phyloP scores from a whole-genome alignment of 2,329 filamentous ascomycete genomes.

The Aureobasidium vineae region DNA sequence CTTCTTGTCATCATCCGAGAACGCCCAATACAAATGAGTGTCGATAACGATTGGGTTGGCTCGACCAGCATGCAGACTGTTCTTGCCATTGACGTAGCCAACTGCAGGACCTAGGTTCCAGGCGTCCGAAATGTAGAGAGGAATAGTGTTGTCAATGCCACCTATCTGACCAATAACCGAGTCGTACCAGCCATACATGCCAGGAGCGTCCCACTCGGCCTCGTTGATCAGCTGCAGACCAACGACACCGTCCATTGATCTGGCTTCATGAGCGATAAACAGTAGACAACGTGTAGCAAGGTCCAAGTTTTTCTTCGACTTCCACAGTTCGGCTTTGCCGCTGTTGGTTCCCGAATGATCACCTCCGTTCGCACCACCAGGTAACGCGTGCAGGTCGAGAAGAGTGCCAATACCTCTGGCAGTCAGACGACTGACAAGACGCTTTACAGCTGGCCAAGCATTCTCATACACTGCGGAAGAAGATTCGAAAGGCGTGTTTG shows the following conservation, averaged over 20 bases:
- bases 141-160: conserved; percentile 51
- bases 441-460: conserved; percentile 54
- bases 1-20: conserved; percentile 53
- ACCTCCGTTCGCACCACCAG: conserved; percentile 57
- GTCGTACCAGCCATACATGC: conserved; percentile 60
- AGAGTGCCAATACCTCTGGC: conserved; percentile 54
- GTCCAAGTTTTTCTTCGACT: conserved; percentile 44
- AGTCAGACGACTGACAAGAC: conserved; percentile 48
- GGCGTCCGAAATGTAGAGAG: conserved; percentile 58
- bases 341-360: conserved; percentile 57
- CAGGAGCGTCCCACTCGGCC: conserved; percentile 49
- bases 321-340: conserved; percentile 55
- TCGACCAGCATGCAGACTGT: conserved; percentile 34
- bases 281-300: conserved; percentile 50
- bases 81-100: conserved; percentile 48
- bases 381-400: conserved; percentile 59
- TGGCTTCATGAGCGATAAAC: conserved; percentile 53
- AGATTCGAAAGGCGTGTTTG: conserved; percentile 53
- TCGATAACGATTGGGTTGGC: conserved; percentile 55
- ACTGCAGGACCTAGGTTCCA: conserved; percentile 53
- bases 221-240: conserved; percentile 62
- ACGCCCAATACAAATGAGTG: conserved; percentile 60
- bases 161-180: conserved; percentile 49
- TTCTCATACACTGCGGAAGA: conserved; percentile 51
- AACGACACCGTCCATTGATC: conserved; percentile 47